phyloP scores from a whole-genome alignment of 306 rosid genomes.

The Phaseolus lunatus region DNA sequence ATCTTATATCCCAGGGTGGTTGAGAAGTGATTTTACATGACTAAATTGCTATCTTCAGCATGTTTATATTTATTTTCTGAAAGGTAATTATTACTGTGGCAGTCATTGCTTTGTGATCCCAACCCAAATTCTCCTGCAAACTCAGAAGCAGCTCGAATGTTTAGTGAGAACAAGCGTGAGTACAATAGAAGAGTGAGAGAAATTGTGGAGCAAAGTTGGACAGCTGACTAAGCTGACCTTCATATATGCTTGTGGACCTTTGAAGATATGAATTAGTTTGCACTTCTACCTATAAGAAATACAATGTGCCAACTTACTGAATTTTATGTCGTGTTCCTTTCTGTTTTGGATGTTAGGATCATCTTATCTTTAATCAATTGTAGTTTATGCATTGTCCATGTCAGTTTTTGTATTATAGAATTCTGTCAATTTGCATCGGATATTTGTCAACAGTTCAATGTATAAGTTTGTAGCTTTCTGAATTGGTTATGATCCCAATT shows the following conservation, averaged over 20 bases:
- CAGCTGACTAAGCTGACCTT: constrained; percentile 66
- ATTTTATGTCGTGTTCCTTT: constrained; percentile 44
- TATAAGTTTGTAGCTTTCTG: constrained; percentile 43
- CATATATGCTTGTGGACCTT: neutral
- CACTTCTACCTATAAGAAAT: constrained; percentile 40
- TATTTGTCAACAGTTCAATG: constrained; percentile 47
- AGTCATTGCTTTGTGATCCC: constrained; percentile 95
- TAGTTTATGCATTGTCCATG: constrained; percentile 42
- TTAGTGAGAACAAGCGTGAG: constrained; percentile 94
- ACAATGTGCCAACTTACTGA: constrained; percentile 48
- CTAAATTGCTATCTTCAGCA: neutral
- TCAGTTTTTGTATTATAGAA: constrained; percentile 54
- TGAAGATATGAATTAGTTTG: constrained; percentile 48
- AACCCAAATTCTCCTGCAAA: constrained; percentile 98
- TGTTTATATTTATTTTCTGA: constrained; percentile 7
- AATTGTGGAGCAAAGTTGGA: constrained; percentile 98
- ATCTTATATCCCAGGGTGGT: neutral
- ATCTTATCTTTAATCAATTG: constrained; percentile 33
- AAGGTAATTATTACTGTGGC: constrained; percentile 45
- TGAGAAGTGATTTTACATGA: neutral
- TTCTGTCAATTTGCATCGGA: constrained; percentile 44
- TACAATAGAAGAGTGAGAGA: constrained; percentile 93
- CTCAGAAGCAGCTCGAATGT: constrained; percentile 97
- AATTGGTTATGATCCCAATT: constrained; percentile 20
- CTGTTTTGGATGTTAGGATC: constrained; percentile 42